A percentile compares a stretch with the other conserved stretches of the same genome.
These are phyloP conservation scores for Emydomyces testavorans DNA, from an alignment of 2,329 filamentous ascomycete genomes.

Conservation along the genomic window DNA sequence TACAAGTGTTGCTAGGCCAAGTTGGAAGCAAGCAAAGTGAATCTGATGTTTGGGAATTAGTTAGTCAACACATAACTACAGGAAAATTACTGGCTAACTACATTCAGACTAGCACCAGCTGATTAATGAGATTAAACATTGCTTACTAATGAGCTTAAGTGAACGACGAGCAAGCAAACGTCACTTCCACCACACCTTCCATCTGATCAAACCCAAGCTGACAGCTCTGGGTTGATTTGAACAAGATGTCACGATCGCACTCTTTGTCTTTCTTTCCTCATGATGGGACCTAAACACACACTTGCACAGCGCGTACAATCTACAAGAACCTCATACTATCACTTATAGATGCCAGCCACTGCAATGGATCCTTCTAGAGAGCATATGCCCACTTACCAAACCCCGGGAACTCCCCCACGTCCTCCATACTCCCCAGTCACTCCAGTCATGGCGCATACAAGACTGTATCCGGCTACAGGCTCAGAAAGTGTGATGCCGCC, in stretches of 20 bases:
- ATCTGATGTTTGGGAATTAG: too few relatives aligned
- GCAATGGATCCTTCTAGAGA: constrained; percentile 7
- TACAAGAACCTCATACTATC: too few relatives aligned
- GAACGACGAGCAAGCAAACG: not conserved
- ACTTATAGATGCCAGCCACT: not conserved
- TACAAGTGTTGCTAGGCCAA: too few relatives aligned
- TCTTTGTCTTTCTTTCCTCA: not conserved
- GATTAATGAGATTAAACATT: too few relatives aligned
- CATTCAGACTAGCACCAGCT: not conserved
- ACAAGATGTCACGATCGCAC: not conserved
- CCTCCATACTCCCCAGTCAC: constrained; percentile 40
- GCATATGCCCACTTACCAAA: constrained; percentile 8
- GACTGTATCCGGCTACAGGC: constrained; percentile 13
- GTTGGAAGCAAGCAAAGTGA: too few relatives aligned
- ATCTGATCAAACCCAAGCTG: too few relatives aligned
- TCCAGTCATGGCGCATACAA: constrained; percentile 30
- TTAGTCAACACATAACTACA: not conserved
- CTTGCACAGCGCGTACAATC: not conserved
- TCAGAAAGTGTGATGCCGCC: constrained; percentile 4
- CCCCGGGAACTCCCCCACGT: constrained; percentile 32
- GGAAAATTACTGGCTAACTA: not conserved
- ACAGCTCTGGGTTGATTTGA: not conserved
- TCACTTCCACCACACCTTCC: not conserved
- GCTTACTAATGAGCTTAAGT: constrained; percentile 7
- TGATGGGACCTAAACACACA: not conserved